A percentile compares a stretch with the other conserved stretches of the same genome.
Evolutionary conservation across 371 early-diverging fungal genomes (phyloP).

Genomic region (Umbelopsis sp.): DNA sequence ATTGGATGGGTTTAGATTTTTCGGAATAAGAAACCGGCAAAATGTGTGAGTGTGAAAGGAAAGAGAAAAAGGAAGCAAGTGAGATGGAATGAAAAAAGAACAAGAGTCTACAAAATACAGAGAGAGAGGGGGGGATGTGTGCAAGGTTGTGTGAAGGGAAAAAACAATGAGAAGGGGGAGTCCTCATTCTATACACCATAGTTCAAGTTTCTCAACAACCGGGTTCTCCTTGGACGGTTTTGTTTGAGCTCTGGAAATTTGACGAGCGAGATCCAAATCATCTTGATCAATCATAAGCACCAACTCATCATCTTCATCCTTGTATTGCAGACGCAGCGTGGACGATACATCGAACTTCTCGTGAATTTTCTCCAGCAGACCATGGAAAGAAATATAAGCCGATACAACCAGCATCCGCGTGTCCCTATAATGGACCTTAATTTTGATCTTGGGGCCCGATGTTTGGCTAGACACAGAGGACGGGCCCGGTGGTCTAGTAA

Average conservation of each 20-base stretch:
- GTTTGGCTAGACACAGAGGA: neutral
- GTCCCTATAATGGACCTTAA: slow-evolving; percentile 81
- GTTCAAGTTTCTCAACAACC: slow-evolving; percentile 59
- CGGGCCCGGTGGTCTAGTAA: neutral
- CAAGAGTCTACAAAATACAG: slow-evolving; percentile 17
- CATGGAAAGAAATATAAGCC: slow-evolving; percentile 58
- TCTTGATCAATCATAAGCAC: slow-evolving; percentile 92
- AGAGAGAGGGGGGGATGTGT: neutral
- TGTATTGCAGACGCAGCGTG: slow-evolving; percentile 75
- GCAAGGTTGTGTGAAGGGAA: neutral
- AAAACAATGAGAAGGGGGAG: neutral
- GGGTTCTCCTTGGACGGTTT: slow-evolving; percentile 28
- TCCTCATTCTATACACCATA: slow-evolving; percentile 57
- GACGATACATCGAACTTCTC: slow-evolving; percentile 64
- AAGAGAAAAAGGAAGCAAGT: neutral
- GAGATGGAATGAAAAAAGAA: slow-evolving; percentile 1
- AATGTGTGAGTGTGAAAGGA: slow-evolving; percentile 16
- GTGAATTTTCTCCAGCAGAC: slow-evolving; percentile 61
- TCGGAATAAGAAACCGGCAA: neutral
- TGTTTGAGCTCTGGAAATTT: slow-evolving; percentile 55
- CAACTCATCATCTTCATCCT: slow-evolving; percentile 87
- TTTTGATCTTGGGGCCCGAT: slow-evolving; percentile 55
- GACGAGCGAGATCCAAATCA: slow-evolving; percentile 85
- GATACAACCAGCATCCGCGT: slow-evolving; percentile 76
- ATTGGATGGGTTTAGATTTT: neutral